phyloP scores from a whole-genome alignment of 805 yeast genomes.

The Metschnikowia peoriensis region DNA sequence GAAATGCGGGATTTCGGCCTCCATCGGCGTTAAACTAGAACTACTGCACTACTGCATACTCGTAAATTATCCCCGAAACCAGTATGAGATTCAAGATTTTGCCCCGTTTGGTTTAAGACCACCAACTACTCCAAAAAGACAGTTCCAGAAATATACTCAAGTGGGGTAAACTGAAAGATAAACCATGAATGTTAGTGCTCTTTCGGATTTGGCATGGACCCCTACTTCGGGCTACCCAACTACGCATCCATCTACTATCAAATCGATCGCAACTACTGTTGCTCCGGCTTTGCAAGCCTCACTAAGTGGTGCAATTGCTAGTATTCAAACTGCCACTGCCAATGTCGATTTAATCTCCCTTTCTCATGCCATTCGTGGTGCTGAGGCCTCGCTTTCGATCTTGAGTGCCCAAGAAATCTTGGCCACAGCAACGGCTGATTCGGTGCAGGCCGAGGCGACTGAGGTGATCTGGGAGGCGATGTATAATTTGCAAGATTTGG shows the following conservation, averaged over 20 bases:
- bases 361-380: constrained; percentile 31
- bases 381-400: constrained; percentile 36
- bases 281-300: constrained; percentile 22
- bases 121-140: too few relatives aligned
- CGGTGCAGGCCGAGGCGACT: constrained; percentile 29
- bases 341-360: constrained; percentile 19
- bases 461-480: constrained; percentile 33
- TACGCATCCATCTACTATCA: constrained; percentile 29
- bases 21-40: too few relatives aligned
- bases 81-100: too few relatives aligned
- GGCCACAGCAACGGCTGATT: constrained; percentile 37
- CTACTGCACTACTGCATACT: too few relatives aligned
- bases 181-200: neutral
- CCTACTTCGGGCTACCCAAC: constrained; percentile 18
- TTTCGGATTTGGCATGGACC: constrained; percentile 11
- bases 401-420: constrained; percentile 33
- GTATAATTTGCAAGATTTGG: constrained; percentile 30
- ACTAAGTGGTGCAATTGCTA: constrained; percentile 11
- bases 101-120: too few relatives aligned
- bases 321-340: constrained; percentile 23
- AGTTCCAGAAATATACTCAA: too few relatives aligned
- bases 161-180: neutral
- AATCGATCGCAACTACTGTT: constrained; percentile 25
- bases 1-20: too few relatives aligned
- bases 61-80: too few relatives aligned